Conservation (phyloP, 306 rosid species). For the cucumber (Cucumis sativus) region Cucumber_9930_V3 NC_026656.2:19993501-19994000, state of each 20-base stretch:
- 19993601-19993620: slow-evolving; percentile 67
- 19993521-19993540: slow-evolving; percentile 83
- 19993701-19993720: slow-evolving; percentile 78
- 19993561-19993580: slow-evolving; percentile 95
- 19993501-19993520: slow-evolving; percentile 95
- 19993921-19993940: slow-evolving; percentile 81
- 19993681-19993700: slow-evolving; percentile 85
- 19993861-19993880: slow-evolving; percentile 84
- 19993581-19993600: slow-evolving; percentile 85
- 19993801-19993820: slow-evolving; percentile 92
- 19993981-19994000: slow-evolving; percentile 67
- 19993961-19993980: slow-evolving; percentile 64
- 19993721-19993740: slow-evolving; percentile 86
- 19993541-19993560: slow-evolving; percentile 61
- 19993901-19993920: slow-evolving; percentile 64
- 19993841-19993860: slow-evolving; percentile 65
- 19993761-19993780: slow-evolving; percentile 83
- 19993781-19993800: slow-evolving; percentile 70
- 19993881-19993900: slow-evolving; percentile 69
- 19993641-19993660: slow-evolving; percentile 41
- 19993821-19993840: slow-evolving; percentile 83
- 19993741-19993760: slow-evolving; percentile 78
- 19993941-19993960: slow-evolving; percentile 80
- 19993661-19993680: slow-evolving; percentile 71
- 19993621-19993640: slow-evolving; percentile 78